Percentiles rank a stretch among this genome's conserved stretches.
These are phyloP conservation scores for Cornus suecica DNA, from an alignment of 148 eudicot genomes.

Conservation along the genomic window DNA sequence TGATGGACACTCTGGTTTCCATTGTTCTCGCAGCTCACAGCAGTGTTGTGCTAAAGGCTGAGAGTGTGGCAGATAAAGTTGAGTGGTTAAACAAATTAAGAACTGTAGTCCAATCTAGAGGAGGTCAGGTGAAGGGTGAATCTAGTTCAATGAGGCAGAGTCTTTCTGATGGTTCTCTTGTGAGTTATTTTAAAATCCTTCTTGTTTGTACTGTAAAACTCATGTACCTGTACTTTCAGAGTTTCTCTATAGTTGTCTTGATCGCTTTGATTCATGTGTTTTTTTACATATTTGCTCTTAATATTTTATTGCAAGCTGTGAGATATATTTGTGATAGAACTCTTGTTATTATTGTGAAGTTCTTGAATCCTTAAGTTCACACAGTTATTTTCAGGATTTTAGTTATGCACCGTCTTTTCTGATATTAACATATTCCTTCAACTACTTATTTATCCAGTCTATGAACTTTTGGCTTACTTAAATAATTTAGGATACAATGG, in stretches of 20 bases:
- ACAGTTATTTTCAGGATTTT: neutral
- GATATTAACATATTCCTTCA: neutral
- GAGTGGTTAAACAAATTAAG: slow-evolving; percentile 89
- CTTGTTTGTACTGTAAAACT: neutral
- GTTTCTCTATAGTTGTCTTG: neutral
- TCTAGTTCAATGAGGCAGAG: slow-evolving; percentile 76
- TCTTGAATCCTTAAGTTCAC: neutral
- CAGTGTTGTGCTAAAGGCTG: slow-evolving; percentile 89
- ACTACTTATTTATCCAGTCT: neutral
- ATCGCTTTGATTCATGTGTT: neutral
- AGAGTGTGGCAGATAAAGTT: slow-evolving; percentile 74
- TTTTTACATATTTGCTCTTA: neutral
- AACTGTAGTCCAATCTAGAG: slow-evolving; percentile 61
- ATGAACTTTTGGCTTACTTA: slow-evolving; percentile 8
- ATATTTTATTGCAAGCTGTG: neutral
- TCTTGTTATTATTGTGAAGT: neutral
- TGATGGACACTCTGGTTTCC: slow-evolving; percentile 9
- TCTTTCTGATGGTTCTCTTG: slow-evolving; percentile 94
- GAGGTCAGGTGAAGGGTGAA: slow-evolving; percentile 63
- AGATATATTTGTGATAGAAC: too few species aligned
- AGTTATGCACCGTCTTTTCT: slow-evolving; percentile 2
- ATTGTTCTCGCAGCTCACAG: slow-evolving; percentile 74
- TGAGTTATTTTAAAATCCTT: slow-evolving; percentile 30
- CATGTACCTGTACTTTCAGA: neutral
- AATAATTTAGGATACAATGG: slow-evolving; percentile 73